Base-by-base conservation (phyloP, 129 eudicot genomes). In the Glebionis coronaria region DNA sequence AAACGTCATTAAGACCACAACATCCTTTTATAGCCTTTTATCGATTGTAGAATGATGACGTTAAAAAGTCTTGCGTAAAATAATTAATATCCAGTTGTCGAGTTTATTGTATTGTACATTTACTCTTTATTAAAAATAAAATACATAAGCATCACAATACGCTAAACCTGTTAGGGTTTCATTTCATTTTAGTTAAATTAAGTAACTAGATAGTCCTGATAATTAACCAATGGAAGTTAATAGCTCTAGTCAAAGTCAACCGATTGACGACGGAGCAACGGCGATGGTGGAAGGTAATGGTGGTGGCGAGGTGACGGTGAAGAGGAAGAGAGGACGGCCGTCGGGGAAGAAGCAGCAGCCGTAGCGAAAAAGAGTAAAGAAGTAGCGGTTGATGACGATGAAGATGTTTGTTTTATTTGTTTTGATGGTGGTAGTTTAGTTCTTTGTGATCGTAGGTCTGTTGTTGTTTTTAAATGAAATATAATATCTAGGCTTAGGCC, bases 321-420 rank as follows among this genome's bases (percentile, higher is more conserved):
- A 85, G 83, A 53, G 84, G 82, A 93, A 81, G 85, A 74, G 98
- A 68, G 99, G 99, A 25, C 73, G 99, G 75, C 97, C 94, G 64
- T 83, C 95, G 44, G 73, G 20, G 67, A 81, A 70, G 27, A 79
- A 72, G 18, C 42, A 68, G 50, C 42, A 68, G 38, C 83, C 84
- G 75, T 77, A 4, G 69, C 65, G 40, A 83, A 84, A 81, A 74
- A 76, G 80, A 69, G 47, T 54, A 82, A 81, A 64, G 89, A 88
- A 58, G 86, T 84, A 52, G 86, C 82, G 50, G 97, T n/a, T n/a
- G n/a, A 91, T 25, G 98, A 92, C 47, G 98, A 88, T 15, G 97
- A 91, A n/a, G 98, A 93, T 45, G 99, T 93, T 28, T 93, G 99
- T 72, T 93, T 93, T 71, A 93, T 93, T 16, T 93, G 99, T 82